A percentile compares a stretch with the other conserved stretches of the same genome.
phyloP scores from a whole-genome alignment of 2,329 filamentous ascomycete species.

The Sporothrix luriei region DNA sequence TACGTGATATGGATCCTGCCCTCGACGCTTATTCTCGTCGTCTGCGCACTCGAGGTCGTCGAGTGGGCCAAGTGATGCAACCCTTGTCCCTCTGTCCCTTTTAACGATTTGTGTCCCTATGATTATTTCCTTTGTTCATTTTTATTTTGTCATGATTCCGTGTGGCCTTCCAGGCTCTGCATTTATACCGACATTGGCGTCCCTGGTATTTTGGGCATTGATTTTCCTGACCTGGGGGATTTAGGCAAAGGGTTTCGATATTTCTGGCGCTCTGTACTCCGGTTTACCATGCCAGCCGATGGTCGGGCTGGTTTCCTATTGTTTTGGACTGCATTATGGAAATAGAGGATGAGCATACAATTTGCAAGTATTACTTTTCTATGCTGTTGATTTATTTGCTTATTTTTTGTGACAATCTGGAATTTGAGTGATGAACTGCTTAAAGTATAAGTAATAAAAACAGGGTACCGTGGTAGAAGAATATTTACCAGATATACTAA shows the following conservation, averaged over 20 bases:
- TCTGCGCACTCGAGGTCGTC: slow-evolving; percentile 88
- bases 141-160: background rate
- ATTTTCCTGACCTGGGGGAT: background rate
- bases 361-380: background rate
- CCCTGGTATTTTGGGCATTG: slow-evolving; percentile 2
- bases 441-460: no score
- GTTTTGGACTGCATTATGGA: background rate
- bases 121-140: background rate
- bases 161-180: background rate
- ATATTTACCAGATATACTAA: no score
- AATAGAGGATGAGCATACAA: background rate
- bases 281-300: background rate
- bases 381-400: background rate
- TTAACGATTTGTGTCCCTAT: background rate
- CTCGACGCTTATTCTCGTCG: slow-evolving; percentile 85
- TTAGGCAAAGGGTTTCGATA: background rate
- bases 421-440: no score
- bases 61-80: slow-evolving; percentile 68
- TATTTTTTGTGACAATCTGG: no score
- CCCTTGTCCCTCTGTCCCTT: background rate
- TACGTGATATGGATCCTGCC: slow-evolving; percentile 97
- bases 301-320: background rate
- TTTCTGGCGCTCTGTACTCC: slow-evolving; percentile 7
- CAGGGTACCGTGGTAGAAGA: no score
- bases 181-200: slow-evolving; percentile 31